Percentiles rank a stretch among this genome's conserved stretches.
Evolutionary conservation across 202 grass and related monocot species (phyloP).

Genomic region (Digitaria exilis): DNA sequence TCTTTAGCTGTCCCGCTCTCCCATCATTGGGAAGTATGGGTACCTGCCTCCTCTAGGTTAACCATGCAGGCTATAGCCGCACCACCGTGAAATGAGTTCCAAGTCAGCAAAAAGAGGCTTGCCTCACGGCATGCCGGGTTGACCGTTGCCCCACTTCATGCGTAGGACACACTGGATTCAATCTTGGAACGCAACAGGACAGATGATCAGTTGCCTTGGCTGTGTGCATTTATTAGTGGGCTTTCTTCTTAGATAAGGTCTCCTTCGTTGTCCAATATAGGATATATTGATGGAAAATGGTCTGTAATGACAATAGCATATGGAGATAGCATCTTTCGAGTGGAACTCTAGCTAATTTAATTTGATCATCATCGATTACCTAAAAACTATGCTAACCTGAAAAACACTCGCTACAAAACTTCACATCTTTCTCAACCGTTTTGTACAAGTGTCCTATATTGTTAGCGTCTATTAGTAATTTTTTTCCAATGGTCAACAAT

Average conservation of each 20-base stretch:
- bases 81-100: not conserved
- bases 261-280: not conserved
- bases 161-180: not conserved
- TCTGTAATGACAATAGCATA: no score
- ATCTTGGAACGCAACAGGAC: not conserved
- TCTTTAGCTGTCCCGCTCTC: not conserved
- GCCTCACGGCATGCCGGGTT: conserved; percentile 4
- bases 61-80: not conserved
- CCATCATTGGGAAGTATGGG: conserved; percentile 36
- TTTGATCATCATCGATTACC: no score
- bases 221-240: not conserved
- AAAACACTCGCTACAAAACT: no score
- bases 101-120: conserved; percentile 17
- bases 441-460: no score
- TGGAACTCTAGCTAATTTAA: no score
- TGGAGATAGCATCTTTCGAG: no score
- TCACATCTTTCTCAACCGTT: no score
- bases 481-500: no score
- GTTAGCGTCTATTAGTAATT: no score
- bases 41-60: conserved; percentile 25
- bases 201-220: not conserved
- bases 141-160: not conserved
- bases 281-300: no score
- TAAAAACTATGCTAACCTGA: no score
- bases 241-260: not conserved